These are phyloP conservation scores for Hypoxylon crocopeplum DNA, from an alignment of 495 filamentous ascomycete species.

Conservation along the genomic window DNA sequence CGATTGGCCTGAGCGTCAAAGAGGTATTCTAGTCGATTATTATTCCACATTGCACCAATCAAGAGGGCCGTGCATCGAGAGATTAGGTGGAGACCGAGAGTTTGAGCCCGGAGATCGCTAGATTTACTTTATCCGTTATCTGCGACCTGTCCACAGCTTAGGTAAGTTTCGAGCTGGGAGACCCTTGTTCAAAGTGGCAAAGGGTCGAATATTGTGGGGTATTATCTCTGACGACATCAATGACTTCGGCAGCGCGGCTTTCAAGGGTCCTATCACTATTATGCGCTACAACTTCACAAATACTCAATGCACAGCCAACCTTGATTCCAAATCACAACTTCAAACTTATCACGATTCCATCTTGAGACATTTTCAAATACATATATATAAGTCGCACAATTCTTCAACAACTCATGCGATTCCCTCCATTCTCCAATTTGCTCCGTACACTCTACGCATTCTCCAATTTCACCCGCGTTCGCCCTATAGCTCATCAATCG, in stretches of 20 bases:
- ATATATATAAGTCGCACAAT: slow-evolving; percentile 3
- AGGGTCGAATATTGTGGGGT: slow-evolving; percentile 7
- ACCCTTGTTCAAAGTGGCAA: background rate
- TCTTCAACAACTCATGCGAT: slow-evolving; percentile 58
- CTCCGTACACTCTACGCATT: slow-evolving; percentile 57
- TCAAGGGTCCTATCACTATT: slow-evolving; percentile 16
- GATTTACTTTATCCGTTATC: slow-evolving; percentile 25
- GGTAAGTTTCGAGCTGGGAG: too few species aligned
- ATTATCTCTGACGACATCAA: slow-evolving; percentile 23
- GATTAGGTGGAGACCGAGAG: too few species aligned
- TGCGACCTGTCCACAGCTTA: too few species aligned
- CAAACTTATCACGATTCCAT: slow-evolving; percentile 6
- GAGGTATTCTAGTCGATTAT: too few species aligned
- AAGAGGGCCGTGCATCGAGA: too few species aligned
- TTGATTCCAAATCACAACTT: slow-evolving; percentile 35
- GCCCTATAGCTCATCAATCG: slow-evolving; percentile 21
- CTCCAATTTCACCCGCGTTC: slow-evolving; percentile 44
- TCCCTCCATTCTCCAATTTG: slow-evolving; percentile 55
- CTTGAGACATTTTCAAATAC: background rate
- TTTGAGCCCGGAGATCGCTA: slow-evolving; percentile 20
- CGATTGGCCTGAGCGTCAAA: slow-evolving; percentile 13
- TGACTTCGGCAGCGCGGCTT: background rate
- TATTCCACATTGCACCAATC: too few species aligned
- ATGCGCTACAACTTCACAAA: background rate
- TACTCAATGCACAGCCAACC: too few species aligned